phyloP scores from a whole-genome alignment of 495 filamentous ascomycete genomes.

The Amorphotheca resinae region DNA sequence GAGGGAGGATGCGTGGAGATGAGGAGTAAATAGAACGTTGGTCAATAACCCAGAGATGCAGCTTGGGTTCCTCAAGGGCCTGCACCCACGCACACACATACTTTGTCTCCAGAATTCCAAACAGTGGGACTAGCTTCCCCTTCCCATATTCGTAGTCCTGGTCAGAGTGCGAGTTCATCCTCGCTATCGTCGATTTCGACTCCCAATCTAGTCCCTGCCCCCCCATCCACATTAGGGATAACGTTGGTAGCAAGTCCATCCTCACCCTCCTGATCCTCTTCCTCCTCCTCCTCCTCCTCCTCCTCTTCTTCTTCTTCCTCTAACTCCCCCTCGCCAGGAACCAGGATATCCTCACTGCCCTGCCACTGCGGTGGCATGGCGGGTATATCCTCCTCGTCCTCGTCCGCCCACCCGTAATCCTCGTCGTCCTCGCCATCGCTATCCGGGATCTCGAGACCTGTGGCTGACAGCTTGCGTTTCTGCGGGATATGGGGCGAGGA shows the following conservation, averaged over 20 bases:
- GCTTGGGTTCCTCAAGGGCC: no score
- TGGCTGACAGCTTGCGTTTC: slow-evolving; percentile 16
- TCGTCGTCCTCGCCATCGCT: slow-evolving; percentile 21
- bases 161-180: no score
- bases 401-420: slow-evolving; percentile 22
- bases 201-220: slow-evolving; percentile 23
- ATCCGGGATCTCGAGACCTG: slow-evolving; percentile 17
- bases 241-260: slow-evolving; percentile 18
- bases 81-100: no score
- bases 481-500: slow-evolving; percentile 7
- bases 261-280: slow-evolving; percentile 32
- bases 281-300: slow-evolving; percentile 28
- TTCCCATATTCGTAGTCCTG: no score
- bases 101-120: no score
- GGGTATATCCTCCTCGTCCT: slow-evolving; percentile 19
- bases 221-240: slow-evolving; percentile 21
- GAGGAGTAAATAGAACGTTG: no score
- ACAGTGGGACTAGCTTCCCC: no score
- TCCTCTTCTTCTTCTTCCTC: slow-evolving; percentile 16
- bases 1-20: no score
- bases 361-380: slow-evolving; percentile 19
- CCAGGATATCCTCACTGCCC: slow-evolving; percentile 18
- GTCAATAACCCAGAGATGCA: no score
- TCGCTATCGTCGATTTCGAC: slow-evolving; percentile 17
- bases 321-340: slow-evolving; percentile 5